These are phyloP conservation scores for Neolecta irregularis DNA, from an alignment of 1,139 yeast genomes.

Conservation along the genomic window DNA sequence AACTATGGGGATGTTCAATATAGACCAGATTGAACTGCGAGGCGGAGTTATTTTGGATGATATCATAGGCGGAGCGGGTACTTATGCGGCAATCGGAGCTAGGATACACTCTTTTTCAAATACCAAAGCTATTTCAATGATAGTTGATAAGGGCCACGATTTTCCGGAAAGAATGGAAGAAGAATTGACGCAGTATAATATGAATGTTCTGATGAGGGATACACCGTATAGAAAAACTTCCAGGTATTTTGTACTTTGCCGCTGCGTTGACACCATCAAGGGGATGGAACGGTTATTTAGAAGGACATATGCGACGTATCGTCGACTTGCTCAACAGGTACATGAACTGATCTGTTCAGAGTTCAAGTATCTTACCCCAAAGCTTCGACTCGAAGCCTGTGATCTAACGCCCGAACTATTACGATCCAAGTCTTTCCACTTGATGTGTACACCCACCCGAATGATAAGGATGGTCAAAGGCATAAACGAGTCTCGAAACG, in stretches of 20 bases:
- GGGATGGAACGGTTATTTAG: constrained; percentile 42
- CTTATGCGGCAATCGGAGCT: too few relatives aligned
- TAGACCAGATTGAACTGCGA: constrained; percentile 68
- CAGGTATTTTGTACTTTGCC: too few relatives aligned
- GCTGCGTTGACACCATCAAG: constrained; percentile 67
- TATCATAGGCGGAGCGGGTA: constrained; percentile 81
- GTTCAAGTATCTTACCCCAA: constrained; percentile 45
- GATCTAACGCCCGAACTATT: constrained; percentile 38
- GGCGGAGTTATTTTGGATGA: constrained; percentile 33
- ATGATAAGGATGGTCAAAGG: constrained; percentile 30
- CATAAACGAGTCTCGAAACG: constrained; percentile 10
- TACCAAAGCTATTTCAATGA: too few relatives aligned
- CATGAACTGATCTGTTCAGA: too few relatives aligned
- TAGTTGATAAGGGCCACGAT: constrained; percentile 67
- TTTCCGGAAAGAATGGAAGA: constrained; percentile 40
- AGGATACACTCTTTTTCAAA: too few relatives aligned
- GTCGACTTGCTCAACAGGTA: too few relatives aligned
- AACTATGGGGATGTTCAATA: constrained; percentile 76
- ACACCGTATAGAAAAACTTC: constrained; percentile 48
- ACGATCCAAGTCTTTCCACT: constrained; percentile 42
- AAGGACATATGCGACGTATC: too few relatives aligned
- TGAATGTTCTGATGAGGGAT: constrained; percentile 42
- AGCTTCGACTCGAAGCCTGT: constrained; percentile 42
- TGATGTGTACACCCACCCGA: constrained; percentile 59
- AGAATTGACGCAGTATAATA: constrained; percentile 43